Percentiles rank a stretch among this genome's conserved stretches.
Evolutionary conservation across 257 asterid species (phyloP).

Genomic region (Ocimum tenuiflorum): DNA sequence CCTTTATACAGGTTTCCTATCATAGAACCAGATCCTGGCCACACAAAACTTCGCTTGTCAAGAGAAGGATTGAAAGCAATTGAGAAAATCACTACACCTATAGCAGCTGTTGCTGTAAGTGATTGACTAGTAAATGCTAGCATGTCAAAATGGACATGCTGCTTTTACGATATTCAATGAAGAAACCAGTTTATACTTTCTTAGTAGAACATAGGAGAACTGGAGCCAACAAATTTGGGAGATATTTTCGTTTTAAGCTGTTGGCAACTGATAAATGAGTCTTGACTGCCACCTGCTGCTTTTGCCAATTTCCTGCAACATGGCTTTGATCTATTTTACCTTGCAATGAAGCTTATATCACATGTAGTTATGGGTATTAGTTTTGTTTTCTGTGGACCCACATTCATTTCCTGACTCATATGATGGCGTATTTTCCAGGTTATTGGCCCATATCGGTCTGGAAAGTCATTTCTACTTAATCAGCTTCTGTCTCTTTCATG

Average conservation of each 20-base stretch:
- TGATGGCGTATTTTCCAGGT: constrained; percentile 43
- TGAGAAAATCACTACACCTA: constrained; percentile 74
- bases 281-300: neutral
- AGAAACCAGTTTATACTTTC: neutral
- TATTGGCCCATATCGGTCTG: constrained; percentile 98
- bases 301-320: neutral
- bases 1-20: constrained; percentile 68
- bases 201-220: neutral
- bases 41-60: constrained; percentile 83
- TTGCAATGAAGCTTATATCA: neutral
- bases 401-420: neutral
- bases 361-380: neutral
- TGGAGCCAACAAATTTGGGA: neutral
- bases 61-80: constrained; percentile 89
- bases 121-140: constrained; percentile 16
- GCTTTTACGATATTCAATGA: neutral
- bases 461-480: constrained; percentile 93
- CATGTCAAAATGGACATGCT: constrained; percentile 7
- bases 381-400: neutral
- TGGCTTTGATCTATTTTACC: constrained; percentile 2
- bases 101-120: constrained; percentile 93
- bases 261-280: neutral
- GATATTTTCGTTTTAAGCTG: neutral
- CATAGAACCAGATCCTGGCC: constrained; percentile 93
- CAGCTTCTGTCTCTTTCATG: constrained; percentile 97